A percentile compares a stretch with the other conserved stretches of the same genome.
These are phyloP conservation scores for Sporothrix pallida DNA, from an alignment of 2,329 filamentous ascomycete genomes.

Conservation along the genomic window DNA sequence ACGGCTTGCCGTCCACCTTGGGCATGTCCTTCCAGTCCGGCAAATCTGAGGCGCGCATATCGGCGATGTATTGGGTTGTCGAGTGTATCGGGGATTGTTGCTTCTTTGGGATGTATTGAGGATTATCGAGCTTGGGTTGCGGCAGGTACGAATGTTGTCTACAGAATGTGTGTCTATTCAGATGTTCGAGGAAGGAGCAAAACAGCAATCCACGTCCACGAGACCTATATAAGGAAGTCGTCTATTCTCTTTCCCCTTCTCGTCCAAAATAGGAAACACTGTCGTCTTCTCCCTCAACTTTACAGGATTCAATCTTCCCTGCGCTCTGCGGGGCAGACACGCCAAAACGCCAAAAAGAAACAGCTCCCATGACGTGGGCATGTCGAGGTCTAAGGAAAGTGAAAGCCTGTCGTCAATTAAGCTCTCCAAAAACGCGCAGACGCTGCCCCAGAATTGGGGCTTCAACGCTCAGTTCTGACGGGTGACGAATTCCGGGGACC, in stretches of 20 bases:
- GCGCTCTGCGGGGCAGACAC: background rate
- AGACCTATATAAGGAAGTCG: background rate
- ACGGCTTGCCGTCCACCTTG: slow-evolving; percentile 33
- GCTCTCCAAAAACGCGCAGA: background rate
- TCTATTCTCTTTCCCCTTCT: background rate
- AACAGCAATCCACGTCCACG: no score
- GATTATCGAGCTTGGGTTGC: background rate
- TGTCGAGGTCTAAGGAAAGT: slow-evolving; percentile 2
- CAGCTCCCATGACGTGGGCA: slow-evolving; percentile 3
- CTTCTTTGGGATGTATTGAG: background rate
- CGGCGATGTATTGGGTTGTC: background rate
- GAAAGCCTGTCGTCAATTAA: no score
- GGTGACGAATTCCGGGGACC: slow-evolving; percentile 27
- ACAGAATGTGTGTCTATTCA: background rate
- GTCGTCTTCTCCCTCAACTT: background rate
- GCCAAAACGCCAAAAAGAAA: background rate
- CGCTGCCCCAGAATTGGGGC: background rate
- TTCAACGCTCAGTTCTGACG: background rate
- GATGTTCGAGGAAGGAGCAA: background rate
- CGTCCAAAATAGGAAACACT: background rate
- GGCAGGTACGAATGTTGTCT: background rate
- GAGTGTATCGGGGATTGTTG: background rate
- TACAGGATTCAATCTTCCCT: slow-evolving; percentile 6
- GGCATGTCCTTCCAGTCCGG: slow-evolving; percentile 31
- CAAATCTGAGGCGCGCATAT: slow-evolving; percentile 12